These are phyloP conservation scores for Penicillium occitanis DNA, from an alignment of 2,329 filamentous ascomycete species.

Conservation along the genomic window DNA sequence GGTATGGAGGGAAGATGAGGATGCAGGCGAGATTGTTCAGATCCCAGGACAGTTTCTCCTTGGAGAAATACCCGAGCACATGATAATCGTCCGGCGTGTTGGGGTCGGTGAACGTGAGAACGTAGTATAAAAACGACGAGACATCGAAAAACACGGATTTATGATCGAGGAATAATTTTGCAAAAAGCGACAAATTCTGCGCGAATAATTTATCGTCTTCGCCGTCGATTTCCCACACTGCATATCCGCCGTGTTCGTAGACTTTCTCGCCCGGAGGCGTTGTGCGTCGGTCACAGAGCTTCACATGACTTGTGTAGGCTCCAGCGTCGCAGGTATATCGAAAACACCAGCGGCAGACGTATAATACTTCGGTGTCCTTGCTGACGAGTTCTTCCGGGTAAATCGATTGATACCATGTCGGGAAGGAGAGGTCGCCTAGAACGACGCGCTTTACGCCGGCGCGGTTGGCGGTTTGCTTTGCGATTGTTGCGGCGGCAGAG, in stretches of 20 bases:
- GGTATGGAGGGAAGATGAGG: conserved; percentile 91
- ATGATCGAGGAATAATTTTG: conserved; percentile 95
- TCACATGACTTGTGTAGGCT: conserved; percentile 39
- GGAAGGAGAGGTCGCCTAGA: conserved; percentile 78
- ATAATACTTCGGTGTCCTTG: conserved; percentile 61
- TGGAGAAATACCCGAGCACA: conserved; percentile 95
- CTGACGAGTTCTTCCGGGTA: conserved; percentile 69
- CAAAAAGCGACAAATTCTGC: conserved; percentile 93
- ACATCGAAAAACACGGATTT: conserved; percentile 99
- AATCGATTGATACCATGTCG: conserved; percentile 90
- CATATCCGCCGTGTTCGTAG: conserved; percentile 77
- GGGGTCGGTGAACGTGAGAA: conserved; percentile 72
- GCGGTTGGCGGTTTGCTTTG: conserved; percentile 53
- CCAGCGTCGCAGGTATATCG: conserved; percentile 66
- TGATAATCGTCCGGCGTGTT: conserved; percentile 47
- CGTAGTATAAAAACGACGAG: conserved; percentile 88
- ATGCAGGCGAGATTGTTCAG: conserved; percentile 98
- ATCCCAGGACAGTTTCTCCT: conserved; percentile 98
- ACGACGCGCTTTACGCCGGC: conserved; percentile 81
- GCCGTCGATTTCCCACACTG: conserved; percentile 90
- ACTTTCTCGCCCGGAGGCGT: conserved; percentile 68
- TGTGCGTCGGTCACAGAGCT: conserved; percentile 56
- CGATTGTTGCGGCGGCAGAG: conserved; percentile 23
- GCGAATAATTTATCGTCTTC: conserved; percentile 85
- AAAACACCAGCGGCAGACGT: conserved; percentile 91